phyloP scores from a whole-genome alignment of 2,329 filamentous ascomycete species.

The Exophiala mesophila region DNA sequence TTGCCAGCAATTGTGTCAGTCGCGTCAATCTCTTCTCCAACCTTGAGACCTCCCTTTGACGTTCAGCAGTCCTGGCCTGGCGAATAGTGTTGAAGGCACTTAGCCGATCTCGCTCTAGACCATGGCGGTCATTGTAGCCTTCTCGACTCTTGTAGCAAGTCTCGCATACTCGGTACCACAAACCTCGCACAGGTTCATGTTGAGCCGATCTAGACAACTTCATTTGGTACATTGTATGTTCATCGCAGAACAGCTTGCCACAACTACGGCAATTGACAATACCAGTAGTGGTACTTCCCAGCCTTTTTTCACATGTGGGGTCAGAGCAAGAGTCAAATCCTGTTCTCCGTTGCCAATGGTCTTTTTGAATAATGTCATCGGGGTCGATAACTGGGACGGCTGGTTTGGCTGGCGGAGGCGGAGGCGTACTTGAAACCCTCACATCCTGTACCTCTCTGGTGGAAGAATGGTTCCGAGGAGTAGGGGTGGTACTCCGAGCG shows the following conservation, averaged over 20 bases:
- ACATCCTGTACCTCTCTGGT: constrained; percentile 22
- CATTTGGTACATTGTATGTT: constrained; percentile 99
- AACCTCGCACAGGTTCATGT: constrained; percentile 82
- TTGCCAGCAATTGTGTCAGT: constrained; percentile 76
- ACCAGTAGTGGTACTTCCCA: constrained; percentile 69
- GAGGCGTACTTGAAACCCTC: constrained; percentile 22
- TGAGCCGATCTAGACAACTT: constrained; percentile 84
- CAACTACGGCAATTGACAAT: constrained; percentile 92
- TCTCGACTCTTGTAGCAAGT: constrained; percentile 98
- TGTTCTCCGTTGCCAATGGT: constrained; percentile 80
- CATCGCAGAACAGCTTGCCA: constrained; percentile 89
- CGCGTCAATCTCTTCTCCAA: constrained; percentile 89
- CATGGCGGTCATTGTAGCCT: constrained; percentile 86
- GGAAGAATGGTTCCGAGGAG: constrained; percentile 22
- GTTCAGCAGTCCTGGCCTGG: constrained; percentile 73
- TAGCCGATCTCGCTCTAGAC: constrained; percentile 66
- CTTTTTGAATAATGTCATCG: constrained; percentile 80
- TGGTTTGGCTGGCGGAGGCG: constrained; percentile 28
- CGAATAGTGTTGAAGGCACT: constrained; percentile 65
- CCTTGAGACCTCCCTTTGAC: constrained; percentile 79
- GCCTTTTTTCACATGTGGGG: constrained; percentile 71
- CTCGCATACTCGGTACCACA: constrained; percentile 94
- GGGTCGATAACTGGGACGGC: constrained; percentile 58
- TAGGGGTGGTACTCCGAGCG: constrained; percentile 35
- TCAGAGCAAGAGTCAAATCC: constrained; percentile 79